These are phyloP conservation scores for Lepidium africanum DNA, from an alignment of 345 rosid genomes.

Conservation along the genomic window DNA sequence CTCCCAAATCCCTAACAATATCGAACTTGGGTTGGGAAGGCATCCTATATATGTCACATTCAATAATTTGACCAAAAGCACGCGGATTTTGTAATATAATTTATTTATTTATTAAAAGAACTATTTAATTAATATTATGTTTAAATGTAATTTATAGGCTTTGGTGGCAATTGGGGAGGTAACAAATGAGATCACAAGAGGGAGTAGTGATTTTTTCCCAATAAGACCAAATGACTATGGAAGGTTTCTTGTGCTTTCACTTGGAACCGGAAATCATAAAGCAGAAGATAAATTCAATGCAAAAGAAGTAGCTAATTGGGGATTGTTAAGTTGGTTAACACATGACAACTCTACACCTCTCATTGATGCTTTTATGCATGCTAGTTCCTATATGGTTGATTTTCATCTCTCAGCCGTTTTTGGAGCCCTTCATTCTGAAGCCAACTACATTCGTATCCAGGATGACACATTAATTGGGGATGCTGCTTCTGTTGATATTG, in stretches of 20 bases:
- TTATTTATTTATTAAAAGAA: no score
- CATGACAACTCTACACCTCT: slow-evolving; percentile 39
- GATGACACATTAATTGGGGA: slow-evolving; percentile 38
- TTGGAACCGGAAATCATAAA: slow-evolving; percentile 46
- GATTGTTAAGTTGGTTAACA: slow-evolving; percentile 53
- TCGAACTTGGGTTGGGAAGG: no score
- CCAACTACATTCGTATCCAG: slow-evolving; percentile 33
- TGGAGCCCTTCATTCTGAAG: slow-evolving; percentile 34
- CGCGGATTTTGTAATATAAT: no score
- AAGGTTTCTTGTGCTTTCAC: slow-evolving; percentile 45
- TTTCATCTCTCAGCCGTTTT: slow-evolving; percentile 41
- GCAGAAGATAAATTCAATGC: slow-evolving; percentile 37
- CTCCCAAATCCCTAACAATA: no score
- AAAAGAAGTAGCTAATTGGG: slow-evolving; percentile 46
- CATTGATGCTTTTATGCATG: slow-evolving; percentile 49
- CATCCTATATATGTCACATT: no score
- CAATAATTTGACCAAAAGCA: no score
- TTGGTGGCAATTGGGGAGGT: slow-evolving; percentile 47
- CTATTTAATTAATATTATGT: background rate
- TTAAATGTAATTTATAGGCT: slow-evolving; percentile 26
- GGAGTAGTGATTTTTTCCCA: slow-evolving; percentile 35
- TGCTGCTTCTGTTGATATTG: slow-evolving; percentile 40
- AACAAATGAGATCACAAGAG: slow-evolving; percentile 30
- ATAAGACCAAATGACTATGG: slow-evolving; percentile 38
- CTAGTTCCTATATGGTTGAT: slow-evolving; percentile 62